phyloP scores from a whole-genome alignment of 345 rosid genomes.

The Excoecaria cochinchinensis region DNA sequence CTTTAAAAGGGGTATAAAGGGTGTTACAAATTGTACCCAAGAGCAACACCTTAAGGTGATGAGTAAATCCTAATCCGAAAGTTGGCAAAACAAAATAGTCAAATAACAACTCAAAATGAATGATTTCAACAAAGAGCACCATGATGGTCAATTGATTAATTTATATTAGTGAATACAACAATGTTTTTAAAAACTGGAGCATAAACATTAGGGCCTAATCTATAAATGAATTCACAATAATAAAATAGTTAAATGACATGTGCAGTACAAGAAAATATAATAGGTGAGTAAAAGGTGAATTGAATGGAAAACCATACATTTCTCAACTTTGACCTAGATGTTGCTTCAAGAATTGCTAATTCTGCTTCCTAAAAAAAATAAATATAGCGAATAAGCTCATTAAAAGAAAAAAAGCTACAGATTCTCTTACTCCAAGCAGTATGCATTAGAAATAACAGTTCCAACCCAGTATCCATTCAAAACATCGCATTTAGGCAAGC shows the following conservation, averaged over 20 bases:
- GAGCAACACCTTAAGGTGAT: neutral
- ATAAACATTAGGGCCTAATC: neutral
- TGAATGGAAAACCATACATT: constrained; percentile 56
- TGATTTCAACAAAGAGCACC: neutral
- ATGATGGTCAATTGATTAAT: neutral
- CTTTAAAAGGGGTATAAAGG: too few relatives aligned
- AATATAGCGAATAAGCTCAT: neutral
- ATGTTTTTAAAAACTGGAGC: neutral
- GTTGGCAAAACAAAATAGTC: neutral
- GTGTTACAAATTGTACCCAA: neutral
- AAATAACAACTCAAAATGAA: neutral
- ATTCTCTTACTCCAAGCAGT: neutral
- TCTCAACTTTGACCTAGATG: constrained; percentile 74
- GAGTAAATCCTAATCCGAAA: neutral
- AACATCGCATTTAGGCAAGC: neutral
- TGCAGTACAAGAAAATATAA: neutral
- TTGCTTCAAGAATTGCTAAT: constrained; percentile 87
- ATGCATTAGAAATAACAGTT: neutral
- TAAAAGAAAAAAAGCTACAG: neutral
- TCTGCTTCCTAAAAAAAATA: constrained; percentile 67
- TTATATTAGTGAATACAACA: neutral
- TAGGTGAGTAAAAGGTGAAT: constrained; percentile 11
- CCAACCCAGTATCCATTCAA: neutral
- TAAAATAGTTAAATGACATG: neutral
- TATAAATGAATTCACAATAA: neutral